Evolutionary conservation across 371 early-diverging fungal genomes (phyloP), one percentile per base, ranked within the genome.

Genomic region (Mortierella sp.): DNA sequence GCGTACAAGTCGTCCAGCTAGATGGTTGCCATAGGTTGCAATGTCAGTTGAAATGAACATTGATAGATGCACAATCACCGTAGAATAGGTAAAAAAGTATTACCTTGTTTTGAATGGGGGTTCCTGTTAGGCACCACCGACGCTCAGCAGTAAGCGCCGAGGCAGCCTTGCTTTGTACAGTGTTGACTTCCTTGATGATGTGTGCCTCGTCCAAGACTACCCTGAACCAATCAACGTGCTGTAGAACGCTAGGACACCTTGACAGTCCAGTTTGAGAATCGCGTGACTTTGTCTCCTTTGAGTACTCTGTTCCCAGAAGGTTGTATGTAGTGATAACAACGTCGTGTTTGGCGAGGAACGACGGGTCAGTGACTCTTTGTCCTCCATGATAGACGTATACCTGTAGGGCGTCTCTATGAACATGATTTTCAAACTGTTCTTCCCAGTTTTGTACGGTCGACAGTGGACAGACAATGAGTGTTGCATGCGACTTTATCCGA

Each of bases 121-220:
- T 94, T 27, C 94, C 94, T n/a, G 89, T 92, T 29, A 94, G 71
- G 44, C 91, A 86, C 88, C 94, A 92, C 27, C 91, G 84, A 21
- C 86, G 80, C 45, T 86, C 81, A 6, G 87, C 90, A 16, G 69
- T 70, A 9, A 93, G 70, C 2, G 71, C 71, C 52, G 81, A 81
- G 1, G 83, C 82, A 1, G 88, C 88, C 60, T 81, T 83, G 28
- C 84, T 64, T 55, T 87, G 87, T 10, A 71, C 70, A 2, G 88
- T 87, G 44, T 74, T 85, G 21, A 79, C 63, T 54, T 88, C 86
- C 54, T 88, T 88, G 61, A 90, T 90, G 46, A 87, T 82, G 52
- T 90, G 91, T 0, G 90, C 89, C 60, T 88, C 89, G 61, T 88
- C 90, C 46, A 89, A 62, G 8, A 89, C 84, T 10, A 89, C 78